Conservation (phyloP, 2,329 filamentous ascomycete species). For the Phialophora expanda region DNA sequence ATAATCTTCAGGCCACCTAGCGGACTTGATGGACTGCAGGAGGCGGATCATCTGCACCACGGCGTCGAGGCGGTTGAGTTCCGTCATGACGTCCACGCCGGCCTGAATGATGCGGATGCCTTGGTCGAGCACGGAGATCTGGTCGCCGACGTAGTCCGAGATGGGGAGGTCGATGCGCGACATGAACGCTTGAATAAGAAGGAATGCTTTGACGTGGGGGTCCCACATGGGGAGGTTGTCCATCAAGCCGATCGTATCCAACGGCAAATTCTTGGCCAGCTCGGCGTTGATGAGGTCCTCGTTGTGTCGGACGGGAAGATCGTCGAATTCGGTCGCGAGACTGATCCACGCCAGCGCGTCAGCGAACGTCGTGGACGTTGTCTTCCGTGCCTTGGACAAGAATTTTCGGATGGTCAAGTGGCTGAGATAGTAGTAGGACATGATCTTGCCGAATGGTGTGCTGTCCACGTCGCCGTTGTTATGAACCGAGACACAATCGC, state of each 20-base stretch:
- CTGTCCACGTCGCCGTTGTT: slow-evolving; percentile 88
- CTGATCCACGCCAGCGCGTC: slow-evolving; percentile 93
- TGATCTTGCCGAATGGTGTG: slow-evolving; percentile 93
- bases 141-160: slow-evolving; percentile 94
- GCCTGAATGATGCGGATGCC: slow-evolving; percentile 97
- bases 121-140: slow-evolving; percentile 86
- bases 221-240: slow-evolving; percentile 90
- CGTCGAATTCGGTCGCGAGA: slow-evolving; percentile 91
- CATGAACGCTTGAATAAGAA: slow-evolving; percentile 94
- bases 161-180: slow-evolving; percentile 91
- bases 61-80: slow-evolving; percentile 76
- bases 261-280: slow-evolving; percentile 77
- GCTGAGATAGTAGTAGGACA: slow-evolving; percentile 98
- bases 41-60: slow-evolving; percentile 81
- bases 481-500: slow-evolving; percentile 80
- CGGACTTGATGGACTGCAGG: slow-evolving; percentile 90
- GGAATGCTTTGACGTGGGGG: slow-evolving; percentile 93
- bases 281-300: slow-evolving; percentile 97
- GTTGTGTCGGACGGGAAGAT: slow-evolving; percentile 95
- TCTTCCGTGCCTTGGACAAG: slow-evolving; percentile 73
- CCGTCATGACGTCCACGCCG: slow-evolving; percentile 88
- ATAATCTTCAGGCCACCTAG: slow-evolving; percentile 84
- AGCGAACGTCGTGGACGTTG: slow-evolving; percentile 69
- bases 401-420: slow-evolving; percentile 93
- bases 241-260: slow-evolving; percentile 46